Conservation (phyloP, 225 moss, liverwort and hornwort species). For the Climacium dendroides region DNA sequence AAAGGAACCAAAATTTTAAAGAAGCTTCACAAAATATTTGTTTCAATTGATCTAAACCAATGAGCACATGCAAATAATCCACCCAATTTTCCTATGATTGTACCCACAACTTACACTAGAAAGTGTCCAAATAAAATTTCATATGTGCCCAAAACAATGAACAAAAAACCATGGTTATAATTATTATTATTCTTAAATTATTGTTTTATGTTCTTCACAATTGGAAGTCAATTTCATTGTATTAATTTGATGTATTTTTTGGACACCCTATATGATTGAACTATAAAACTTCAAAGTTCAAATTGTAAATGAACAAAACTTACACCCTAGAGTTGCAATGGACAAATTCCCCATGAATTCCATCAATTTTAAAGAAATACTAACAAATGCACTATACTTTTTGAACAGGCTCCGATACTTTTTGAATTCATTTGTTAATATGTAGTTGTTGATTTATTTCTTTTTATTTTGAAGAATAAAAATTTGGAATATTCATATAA, state of each 20-base stretch:
- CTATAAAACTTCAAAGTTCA: neutral
- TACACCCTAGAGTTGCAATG: neutral
- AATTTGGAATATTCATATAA: neutral
- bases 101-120: no score
- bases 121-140: no score
- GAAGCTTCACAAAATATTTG: no score
- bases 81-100: no score
- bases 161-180: no score
- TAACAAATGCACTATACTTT: no score
- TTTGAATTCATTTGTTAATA: neutral
- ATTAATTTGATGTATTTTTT: neutral
- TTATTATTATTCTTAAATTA: no score
- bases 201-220: neutral
- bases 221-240: neutral
- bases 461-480: neutral
- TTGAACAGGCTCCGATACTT: rapidly evolving
- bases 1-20: no score
- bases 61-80: no score
- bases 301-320: neutral
- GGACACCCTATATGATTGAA: rapidly evolving
- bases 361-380: neutral
- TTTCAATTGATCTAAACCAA: no score
- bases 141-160: no score
- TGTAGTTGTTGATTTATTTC: neutral
- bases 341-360: neutral